Percentiles rank a stretch among this genome's conserved stretches.
These are phyloP conservation scores for Eutypella sp. DNA, from an alignment of 2,329 filamentous ascomycete genomes.

Conservation along the genomic window DNA sequence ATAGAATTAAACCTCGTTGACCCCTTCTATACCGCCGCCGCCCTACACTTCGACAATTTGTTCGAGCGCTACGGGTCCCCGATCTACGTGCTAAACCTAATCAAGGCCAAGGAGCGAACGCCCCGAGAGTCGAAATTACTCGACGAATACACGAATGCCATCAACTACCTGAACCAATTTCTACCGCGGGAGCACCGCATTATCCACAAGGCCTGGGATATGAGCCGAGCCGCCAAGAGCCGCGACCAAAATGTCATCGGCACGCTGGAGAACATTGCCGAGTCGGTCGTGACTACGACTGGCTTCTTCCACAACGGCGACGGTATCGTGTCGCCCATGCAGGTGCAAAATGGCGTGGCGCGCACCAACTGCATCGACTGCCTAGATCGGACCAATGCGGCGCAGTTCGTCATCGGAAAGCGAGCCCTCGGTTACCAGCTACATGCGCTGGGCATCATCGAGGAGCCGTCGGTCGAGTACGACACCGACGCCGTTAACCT, in stretches of 20 bases:
- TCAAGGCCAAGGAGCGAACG: constrained; percentile 82
- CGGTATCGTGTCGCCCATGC: constrained; percentile 56
- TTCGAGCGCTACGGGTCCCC: constrained; percentile 92
- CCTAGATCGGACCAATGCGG: constrained; percentile 92
- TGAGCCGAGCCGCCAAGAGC: constrained; percentile 91
- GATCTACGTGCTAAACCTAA: constrained; percentile 84
- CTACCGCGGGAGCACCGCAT: constrained; percentile 80
- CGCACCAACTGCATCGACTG: constrained; percentile 98
- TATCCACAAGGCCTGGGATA: constrained; percentile 93
- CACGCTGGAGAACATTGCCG: constrained; percentile 82
- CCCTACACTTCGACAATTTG: constrained; percentile 89
- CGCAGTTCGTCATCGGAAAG: constrained; percentile 97
- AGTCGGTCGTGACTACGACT: constrained; percentile 77
- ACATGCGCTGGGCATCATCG: constrained; percentile 83
- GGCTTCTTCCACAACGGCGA: constrained; percentile 95
- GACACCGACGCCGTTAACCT: constrained; percentile 94
- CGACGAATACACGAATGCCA: constrained; percentile 78
- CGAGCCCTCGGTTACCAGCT: constrained; percentile 87
- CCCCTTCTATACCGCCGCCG: constrained; percentile 90
- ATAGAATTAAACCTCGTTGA: constrained; percentile 95
- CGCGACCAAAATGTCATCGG: constrained; percentile 92
- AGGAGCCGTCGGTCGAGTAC: constrained; percentile 74
- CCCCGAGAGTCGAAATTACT: constrained; percentile 89
- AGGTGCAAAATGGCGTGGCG: constrained; percentile 85
- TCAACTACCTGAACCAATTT: constrained; percentile 92